Evolutionary conservation across 257 asterid species (phyloP).

Genomic region (Solanum neorickii): DNA sequence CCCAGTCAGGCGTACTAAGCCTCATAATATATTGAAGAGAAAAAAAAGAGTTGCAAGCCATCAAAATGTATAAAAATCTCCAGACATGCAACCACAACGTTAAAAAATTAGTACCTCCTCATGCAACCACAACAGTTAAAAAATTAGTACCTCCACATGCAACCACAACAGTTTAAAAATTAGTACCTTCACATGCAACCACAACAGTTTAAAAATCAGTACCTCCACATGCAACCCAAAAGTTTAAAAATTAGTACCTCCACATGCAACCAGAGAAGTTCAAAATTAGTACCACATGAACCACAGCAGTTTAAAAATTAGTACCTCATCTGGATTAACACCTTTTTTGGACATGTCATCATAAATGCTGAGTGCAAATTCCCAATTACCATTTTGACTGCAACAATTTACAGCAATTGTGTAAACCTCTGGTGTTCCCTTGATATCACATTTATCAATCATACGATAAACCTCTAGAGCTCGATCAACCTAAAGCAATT

Average conservation of each 20-base stretch:
- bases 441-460: conserved; percentile 66
- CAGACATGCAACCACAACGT: neutral
- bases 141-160: conserved; percentile 42
- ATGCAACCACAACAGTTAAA: neutral
- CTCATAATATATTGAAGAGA: neutral
- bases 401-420: conserved; percentile 95
- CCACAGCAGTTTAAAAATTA: neutral
- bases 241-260: conserved; percentile 47
- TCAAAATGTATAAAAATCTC: neutral
- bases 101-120: conserved; percentile 43
- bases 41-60: neutral
- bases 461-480: conserved; percentile 77
- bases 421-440: conserved; percentile 90
- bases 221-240: conserved; percentile 39
- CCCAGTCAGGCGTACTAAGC: neutral
- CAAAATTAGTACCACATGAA: conserved; percentile 52
- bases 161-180: neutral
- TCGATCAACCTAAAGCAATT: conserved; percentile 54
- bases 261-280: conserved; percentile 11
- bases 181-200: conserved; percentile 43
- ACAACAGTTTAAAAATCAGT: conserved; percentile 1
- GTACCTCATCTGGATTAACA: conserved; percentile 93
- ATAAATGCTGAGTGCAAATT: conserved; percentile 69
- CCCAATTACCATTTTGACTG: conserved; percentile 91
- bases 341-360: conserved; percentile 78